Conservation (phyloP, 352 stramenopile species). For the Pythium biforme region DNA sequence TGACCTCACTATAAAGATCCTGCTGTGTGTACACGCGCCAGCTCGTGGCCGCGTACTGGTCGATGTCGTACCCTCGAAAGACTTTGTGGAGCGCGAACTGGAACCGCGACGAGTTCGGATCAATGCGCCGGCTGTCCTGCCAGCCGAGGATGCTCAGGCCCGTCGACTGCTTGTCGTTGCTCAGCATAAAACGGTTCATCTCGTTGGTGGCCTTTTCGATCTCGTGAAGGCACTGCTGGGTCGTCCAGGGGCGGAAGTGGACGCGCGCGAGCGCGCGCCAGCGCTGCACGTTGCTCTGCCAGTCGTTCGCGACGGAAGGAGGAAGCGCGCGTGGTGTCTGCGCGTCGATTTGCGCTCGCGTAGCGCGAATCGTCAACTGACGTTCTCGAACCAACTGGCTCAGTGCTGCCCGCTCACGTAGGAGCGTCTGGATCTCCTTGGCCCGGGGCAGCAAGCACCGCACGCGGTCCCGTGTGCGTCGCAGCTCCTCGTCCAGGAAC, state of each 20-base stretch:
- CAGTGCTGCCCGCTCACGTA: not conserved
- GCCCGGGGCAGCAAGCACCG: not conserved
- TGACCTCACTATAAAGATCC: not conserved
- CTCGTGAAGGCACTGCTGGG: not conserved
- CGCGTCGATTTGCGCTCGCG: too few relatives aligned
- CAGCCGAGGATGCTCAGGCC: constrained; percentile 17
- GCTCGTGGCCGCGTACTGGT: not conserved
- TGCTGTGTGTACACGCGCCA: constrained; percentile 5
- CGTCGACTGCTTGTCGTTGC: constrained; percentile 6
- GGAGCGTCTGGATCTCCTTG: not conserved
- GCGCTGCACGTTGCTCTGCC: not conserved
- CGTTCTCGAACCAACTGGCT: not conserved
- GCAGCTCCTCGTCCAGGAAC: constrained; percentile 10
- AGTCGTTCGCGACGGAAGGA: not conserved
- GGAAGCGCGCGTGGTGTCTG: not conserved
- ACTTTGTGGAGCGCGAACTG: constrained; percentile 19
- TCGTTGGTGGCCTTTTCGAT: not conserved
- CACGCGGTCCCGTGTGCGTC: not conserved
- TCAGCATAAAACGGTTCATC: not conserved
- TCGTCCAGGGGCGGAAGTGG: constrained; percentile 1
- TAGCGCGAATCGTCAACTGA: not conserved
- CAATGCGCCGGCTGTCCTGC: constrained; percentile 5
- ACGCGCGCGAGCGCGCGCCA: not conserved
- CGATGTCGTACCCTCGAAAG: constrained; percentile 4
- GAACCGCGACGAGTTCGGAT: not conserved